Conservation (phyloP, 805 yeast genomes). For the Candida jianshihensis region DNA sequence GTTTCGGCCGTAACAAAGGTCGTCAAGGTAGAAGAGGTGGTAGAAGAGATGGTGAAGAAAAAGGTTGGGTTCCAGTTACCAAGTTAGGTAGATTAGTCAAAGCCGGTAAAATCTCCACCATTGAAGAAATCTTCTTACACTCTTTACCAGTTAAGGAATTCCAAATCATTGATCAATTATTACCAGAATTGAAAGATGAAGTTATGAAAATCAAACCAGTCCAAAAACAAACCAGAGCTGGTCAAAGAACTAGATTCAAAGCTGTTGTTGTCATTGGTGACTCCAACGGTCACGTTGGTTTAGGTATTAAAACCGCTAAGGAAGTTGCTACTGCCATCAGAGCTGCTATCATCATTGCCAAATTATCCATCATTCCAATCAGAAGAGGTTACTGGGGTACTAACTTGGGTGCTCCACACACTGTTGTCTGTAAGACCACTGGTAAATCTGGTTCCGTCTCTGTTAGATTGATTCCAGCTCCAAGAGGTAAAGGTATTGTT, state of each 20-base stretch:
- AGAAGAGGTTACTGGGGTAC: slow-evolving; percentile 99
- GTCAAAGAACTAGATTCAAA: slow-evolving; percentile 99
- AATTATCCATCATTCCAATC: slow-evolving; percentile 97
- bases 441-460: slow-evolving; percentile 99
- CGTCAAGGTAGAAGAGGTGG: slow-evolving; percentile 65
- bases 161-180: slow-evolving; percentile 95
- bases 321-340: slow-evolving; percentile 99
- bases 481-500: slow-evolving; percentile 99
- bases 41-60: slow-evolving; percentile 85
- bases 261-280: slow-evolving; percentile 99
- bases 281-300: slow-evolving; percentile 99
- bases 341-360: slow-evolving; percentile 99
- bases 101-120: slow-evolving; percentile 94
- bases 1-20: slow-evolving; percentile 52
- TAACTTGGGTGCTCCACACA: slow-evolving; percentile 99
- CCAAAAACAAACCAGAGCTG: slow-evolving; percentile 99
- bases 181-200: slow-evolving; percentile 95
- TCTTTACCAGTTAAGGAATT: slow-evolving; percentile 98
- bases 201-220: slow-evolving; percentile 99
- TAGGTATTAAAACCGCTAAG: slow-evolving; percentile 99
- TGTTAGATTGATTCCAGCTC: slow-evolving; percentile 99
- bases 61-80: slow-evolving; percentile 99
- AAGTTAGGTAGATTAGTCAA: slow-evolving; percentile 99
- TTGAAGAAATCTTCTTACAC: slow-evolving; percentile 99
- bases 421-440: slow-evolving; percentile 94